A percentile compares a stretch with the other conserved stretches of the same genome.
phyloP scores from a whole-genome alignment of 352 stramenopile genomes.

The Pythium sp. region DNA sequence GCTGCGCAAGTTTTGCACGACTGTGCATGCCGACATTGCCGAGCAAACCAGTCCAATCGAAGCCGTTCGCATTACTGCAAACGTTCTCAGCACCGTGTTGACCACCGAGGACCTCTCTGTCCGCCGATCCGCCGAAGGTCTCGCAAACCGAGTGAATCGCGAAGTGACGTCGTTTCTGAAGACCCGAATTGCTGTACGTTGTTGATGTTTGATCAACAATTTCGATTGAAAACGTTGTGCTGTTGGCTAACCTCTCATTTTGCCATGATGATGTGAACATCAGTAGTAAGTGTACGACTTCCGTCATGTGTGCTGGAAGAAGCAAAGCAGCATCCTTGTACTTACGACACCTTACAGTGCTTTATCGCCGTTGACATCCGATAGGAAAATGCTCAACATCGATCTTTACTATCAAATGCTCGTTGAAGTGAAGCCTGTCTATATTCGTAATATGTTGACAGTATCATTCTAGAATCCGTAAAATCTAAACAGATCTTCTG shows the following conservation, averaged over 20 bases:
- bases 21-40: constrained; percentile 6
- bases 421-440: constrained; percentile 8
- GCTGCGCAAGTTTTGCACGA: constrained; percentile 4
- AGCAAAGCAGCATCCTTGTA: no score
- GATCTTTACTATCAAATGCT: not conserved
- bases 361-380: no score
- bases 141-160: constrained; percentile 10
- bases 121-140: constrained; percentile 8
- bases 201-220: no score
- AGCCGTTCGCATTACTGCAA: constrained; percentile 12
- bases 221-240: not conserved
- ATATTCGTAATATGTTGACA: constrained; percentile 8
- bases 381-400: no score
- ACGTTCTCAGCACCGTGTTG: constrained; percentile 7
- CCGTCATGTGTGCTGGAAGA: no score
- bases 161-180: constrained; percentile 16
- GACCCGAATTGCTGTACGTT: constrained; percentile 2
- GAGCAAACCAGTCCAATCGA: constrained; percentile 8
- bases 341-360: no score
- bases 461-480: not conserved
- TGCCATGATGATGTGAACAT: not conserved
- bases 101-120: constrained; percentile 17
- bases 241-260: not conserved
- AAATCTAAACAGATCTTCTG: not conserved
- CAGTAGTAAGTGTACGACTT: no score